These are phyloP conservation scores for Colletotrichum scovillei DNA, from an alignment of 2,329 filamentous ascomycete genomes.

Conservation along the genomic window DNA sequence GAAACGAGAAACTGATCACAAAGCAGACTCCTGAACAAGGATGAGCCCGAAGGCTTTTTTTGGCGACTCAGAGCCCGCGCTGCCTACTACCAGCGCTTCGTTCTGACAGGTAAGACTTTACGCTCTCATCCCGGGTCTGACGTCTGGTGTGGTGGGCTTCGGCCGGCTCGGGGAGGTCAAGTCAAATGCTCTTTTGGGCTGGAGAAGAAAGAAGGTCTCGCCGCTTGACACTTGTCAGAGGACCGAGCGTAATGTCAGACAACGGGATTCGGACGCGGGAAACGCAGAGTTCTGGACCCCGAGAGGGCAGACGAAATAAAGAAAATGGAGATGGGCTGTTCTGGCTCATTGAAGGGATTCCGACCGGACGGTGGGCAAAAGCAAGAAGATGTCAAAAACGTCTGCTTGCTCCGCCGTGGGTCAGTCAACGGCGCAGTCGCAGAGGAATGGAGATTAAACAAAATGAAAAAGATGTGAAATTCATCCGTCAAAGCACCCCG, in stretches of 20 bases:
- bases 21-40: conserved; percentile 17
- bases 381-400: not conserved
- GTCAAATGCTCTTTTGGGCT: not conserved
- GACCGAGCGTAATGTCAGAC: conserved; percentile 13
- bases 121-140: conserved; percentile 9
- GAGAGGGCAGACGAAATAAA: not conserved
- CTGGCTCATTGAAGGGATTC: not conserved
- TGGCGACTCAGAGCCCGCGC: not conserved
- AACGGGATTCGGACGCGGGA: not conserved
- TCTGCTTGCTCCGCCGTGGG: not conserved
- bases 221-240: conserved; percentile 23
- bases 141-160: conserved; percentile 16
- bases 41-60: not conserved
- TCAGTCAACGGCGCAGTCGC: not conserved
- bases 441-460: not conserved
- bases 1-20: conserved; percentile 9
- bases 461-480: not conserved
- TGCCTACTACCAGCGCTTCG: not conserved
- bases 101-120: conserved; percentile 1
- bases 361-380: conserved; percentile 13
- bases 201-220: not conserved
- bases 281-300: not conserved
- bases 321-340: not conserved
- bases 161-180: not conserved
- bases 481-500: not conserved